Evolutionary conservation across 345 rosid species (phyloP).

Genomic region (Clausena lansium): DNA sequence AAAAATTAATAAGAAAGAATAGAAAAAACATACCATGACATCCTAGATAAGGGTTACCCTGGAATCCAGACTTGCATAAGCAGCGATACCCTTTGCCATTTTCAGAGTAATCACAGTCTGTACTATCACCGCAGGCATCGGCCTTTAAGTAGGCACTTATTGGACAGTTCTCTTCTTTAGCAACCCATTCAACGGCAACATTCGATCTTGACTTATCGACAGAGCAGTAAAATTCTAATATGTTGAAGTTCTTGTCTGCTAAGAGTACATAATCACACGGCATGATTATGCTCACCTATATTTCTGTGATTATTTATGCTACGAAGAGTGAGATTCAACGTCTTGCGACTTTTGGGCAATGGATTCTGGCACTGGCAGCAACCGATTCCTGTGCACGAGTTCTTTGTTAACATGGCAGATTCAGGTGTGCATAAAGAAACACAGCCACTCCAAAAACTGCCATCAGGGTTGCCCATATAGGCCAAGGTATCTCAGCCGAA

Average conservation of each 20-base stretch:
- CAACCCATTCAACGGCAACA: no score
- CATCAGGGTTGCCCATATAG: neutral
- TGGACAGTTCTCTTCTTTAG: no score
- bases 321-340: neutral
- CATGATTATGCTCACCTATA: neutral
- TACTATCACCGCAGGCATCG: no score
- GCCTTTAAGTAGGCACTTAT: no score
- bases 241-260: neutral
- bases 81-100: no score
- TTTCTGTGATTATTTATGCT: neutral
- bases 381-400: conserved; percentile 24
- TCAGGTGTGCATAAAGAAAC: neutral
- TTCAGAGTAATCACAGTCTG: no score
- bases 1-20: no score
- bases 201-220: neutral
- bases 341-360: conserved; percentile 13
- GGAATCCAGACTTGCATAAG: no score
- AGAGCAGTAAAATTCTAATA: neutral
- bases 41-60: no score
- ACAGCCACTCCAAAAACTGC: conserved; percentile 17
- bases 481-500: neutral
- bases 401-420: neutral
- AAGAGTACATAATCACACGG: neutral
- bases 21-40: no score
- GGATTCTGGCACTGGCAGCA: conserved; percentile 20